Evolutionary conservation across 169 alveolate species (phyloP).

Genomic region (Babesia caballi): DNA sequence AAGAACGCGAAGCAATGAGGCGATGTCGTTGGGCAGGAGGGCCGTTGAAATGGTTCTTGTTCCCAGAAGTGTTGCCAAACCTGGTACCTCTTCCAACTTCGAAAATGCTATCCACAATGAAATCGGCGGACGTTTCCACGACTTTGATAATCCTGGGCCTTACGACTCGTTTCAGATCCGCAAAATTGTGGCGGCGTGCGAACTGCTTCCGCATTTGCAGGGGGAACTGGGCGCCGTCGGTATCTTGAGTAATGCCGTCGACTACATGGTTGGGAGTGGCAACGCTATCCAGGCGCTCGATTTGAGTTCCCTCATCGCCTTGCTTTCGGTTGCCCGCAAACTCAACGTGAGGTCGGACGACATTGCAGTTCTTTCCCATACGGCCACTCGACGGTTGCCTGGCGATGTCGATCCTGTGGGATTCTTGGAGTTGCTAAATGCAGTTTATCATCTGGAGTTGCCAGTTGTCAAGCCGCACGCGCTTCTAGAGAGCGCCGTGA

Average conservation of each 20-base stretch:
- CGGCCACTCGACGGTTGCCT: neutral
- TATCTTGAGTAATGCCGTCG: neutral
- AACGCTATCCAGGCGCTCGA: neutral
- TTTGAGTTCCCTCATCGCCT: neutral
- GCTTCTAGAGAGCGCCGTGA: neutral
- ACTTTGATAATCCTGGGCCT: too few species aligned
- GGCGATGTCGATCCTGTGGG: neutral
- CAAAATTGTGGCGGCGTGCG: neutral
- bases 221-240: neutral
- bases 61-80: neutral
- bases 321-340: constrained; percentile 22
- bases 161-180: neutral
- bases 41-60: neutral
- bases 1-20: neutral
- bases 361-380: neutral
- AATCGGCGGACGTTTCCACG: too few species aligned
- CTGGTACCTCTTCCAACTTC: neutral
- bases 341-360: neutral
- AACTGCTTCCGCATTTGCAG: constrained; percentile 15
- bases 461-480: neutral
- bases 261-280: neutral
- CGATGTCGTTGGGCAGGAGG: neutral
- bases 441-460: constrained; percentile 17
- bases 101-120: neutral
- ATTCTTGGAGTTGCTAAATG: constrained; percentile 17